Percentiles rank a stretch among this genome's conserved stretches.
Evolutionary conservation across 306 rosid species (phyloP).

Genomic region (Coriaria nepalensis): DNA sequence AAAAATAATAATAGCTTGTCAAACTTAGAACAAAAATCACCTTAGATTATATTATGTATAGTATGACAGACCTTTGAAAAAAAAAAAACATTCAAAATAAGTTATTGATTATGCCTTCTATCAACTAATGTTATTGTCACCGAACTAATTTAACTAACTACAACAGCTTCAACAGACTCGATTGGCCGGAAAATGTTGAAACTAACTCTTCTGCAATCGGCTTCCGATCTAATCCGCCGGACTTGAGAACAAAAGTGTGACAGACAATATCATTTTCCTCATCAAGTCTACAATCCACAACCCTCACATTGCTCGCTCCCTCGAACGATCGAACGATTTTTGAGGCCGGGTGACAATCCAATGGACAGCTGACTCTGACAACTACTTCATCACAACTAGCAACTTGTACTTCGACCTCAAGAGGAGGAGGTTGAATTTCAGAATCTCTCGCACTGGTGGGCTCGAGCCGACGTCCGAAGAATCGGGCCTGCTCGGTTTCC

Average conservation of each 20-base stretch:
- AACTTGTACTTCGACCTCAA: not conserved
- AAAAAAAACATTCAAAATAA: too few species aligned
- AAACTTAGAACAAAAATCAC: too few species aligned
- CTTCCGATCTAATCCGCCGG: not conserved
- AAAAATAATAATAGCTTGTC: too few species aligned
- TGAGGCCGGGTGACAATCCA: slow-evolving; percentile 1
- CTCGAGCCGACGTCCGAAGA: slow-evolving; percentile 11
- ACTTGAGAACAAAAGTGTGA: not conserved
- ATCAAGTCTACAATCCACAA: not conserved
- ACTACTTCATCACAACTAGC: not conserved
- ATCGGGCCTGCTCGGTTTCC: slow-evolving; percentile 42
- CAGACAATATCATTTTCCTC: not conserved
- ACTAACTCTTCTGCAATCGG: not conserved
- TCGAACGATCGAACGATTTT: not conserved
- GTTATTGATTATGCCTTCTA: too few species aligned
- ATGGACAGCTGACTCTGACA: not conserved
- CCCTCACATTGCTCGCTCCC: not conserved
- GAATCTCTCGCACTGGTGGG: too few species aligned
- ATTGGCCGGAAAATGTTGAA: not conserved
- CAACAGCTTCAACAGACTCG: not conserved
- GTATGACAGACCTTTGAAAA: too few species aligned
- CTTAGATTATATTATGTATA: too few species aligned
- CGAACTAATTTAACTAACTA: too few species aligned
- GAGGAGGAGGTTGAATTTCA: not conserved
- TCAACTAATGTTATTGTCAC: too few species aligned